A percentile compares a stretch with the other conserved stretches of the same genome.
Evolutionary conservation across 495 filamentous ascomycete genomes (phyloP).

Genomic region (Penicillium atrosanguineum): DNA sequence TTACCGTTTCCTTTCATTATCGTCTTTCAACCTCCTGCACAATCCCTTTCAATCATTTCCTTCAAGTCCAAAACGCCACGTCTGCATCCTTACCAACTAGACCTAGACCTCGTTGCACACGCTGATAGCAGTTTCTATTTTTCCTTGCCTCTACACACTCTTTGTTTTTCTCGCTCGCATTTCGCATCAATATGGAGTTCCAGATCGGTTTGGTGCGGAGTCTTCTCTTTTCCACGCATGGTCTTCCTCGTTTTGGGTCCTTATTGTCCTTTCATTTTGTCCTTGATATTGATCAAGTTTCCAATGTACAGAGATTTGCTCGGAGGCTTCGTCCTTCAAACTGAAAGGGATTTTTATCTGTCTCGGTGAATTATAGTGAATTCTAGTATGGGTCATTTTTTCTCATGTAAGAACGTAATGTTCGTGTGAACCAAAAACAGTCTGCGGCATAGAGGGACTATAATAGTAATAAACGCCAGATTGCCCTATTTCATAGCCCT

Average conservation of each 20-base stretch:
- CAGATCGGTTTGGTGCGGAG: conserved; percentile 16
- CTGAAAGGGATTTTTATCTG: not conserved
- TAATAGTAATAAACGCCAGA: no score
- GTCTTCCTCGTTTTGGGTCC: conserved; percentile 1
- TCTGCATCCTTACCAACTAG: conserved; percentile 15
- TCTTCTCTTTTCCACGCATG: conserved; percentile 6
- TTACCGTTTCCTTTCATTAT: not conserved
- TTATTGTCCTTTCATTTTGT: not conserved
- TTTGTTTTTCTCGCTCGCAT: conserved; percentile 12
- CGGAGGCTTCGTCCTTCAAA: not conserved
- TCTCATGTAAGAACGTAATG: no score
- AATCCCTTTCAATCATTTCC: not conserved
- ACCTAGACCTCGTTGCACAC: conserved; percentile 18
- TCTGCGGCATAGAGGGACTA: no score
- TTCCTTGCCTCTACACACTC: not conserved
- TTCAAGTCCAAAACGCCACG: not conserved
- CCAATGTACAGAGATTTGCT: not conserved
- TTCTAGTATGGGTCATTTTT: not conserved
- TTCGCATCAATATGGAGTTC: conserved; percentile 26
- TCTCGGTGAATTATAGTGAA: not conserved
- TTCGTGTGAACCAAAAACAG: no score
- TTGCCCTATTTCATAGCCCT: no score
- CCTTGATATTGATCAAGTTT: not conserved
- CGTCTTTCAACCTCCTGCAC: not conserved
- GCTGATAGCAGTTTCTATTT: conserved; percentile 1